Evolutionary conservation across 2,329 filamentous ascomycete genomes (phyloP).

Genomic region (Colletotrichum orchidophilum): DNA sequence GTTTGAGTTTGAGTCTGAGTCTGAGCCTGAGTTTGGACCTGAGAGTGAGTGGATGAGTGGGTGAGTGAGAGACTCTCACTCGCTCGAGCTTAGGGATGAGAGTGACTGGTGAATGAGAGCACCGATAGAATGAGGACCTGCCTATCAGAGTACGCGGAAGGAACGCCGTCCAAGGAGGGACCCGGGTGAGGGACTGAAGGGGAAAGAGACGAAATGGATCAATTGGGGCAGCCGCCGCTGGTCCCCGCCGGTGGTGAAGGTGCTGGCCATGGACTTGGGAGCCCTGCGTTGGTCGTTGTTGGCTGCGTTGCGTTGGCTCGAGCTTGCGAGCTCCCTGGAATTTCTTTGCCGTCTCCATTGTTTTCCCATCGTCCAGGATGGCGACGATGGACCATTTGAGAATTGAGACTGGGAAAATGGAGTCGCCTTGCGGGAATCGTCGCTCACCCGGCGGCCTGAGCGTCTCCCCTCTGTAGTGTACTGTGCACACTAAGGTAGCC

Average conservation of each 20-base stretch:
- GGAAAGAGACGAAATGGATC: background rate
- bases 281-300: background rate
- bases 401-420: constrained; percentile 1
- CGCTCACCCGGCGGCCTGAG: constrained; percentile 32
- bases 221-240: background rate
- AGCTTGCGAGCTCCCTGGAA: constrained; percentile 10
- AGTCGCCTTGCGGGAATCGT: constrained; percentile 25
- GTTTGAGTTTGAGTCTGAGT: background rate
- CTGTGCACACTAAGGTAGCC: background rate
- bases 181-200: background rate
- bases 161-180: background rate
- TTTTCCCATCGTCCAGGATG: background rate
- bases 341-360: background rate
- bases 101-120: background rate
- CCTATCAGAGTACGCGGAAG: background rate
- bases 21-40: background rate
- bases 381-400: background rate
- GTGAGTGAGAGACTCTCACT: too few relatives aligned
- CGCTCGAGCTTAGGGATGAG: background rate
- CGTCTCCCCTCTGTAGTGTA: background rate
- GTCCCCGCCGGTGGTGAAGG: background rate
- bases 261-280: constrained; percentile 20
- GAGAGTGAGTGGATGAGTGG: background rate
- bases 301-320: background rate
- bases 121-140: background rate